phyloP scores from a whole-genome alignment of 2,329 filamentous ascomycete species.

The Penicillium sp. region DNA sequence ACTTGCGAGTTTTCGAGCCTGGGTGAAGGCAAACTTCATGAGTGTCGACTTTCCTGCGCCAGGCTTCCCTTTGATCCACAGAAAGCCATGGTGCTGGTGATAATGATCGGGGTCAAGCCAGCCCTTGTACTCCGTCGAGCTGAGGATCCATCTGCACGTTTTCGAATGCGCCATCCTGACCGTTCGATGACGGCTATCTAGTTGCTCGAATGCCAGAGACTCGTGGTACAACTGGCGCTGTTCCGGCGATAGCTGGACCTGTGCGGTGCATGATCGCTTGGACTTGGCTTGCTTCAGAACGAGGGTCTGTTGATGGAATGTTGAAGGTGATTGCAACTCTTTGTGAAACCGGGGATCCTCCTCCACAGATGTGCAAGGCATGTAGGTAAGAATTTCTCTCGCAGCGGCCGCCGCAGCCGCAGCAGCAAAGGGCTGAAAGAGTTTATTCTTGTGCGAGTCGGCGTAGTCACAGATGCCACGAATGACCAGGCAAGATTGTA shows the following conservation, averaged over 20 bases:
- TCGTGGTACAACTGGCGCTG: not conserved
- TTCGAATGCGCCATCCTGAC: constrained; percentile 43
- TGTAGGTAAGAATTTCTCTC: constrained; percentile 5
- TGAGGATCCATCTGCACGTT: constrained; percentile 21
- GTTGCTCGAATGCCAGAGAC: not conserved
- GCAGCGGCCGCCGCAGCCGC: constrained; percentile 18
- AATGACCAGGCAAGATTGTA: constrained; percentile 22
- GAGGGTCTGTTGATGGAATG: too few relatives aligned
- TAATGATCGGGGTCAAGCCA: constrained; percentile 38
- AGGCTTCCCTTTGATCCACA: constrained; percentile 48
- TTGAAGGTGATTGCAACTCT: not conserved
- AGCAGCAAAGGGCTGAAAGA: constrained; percentile 18
- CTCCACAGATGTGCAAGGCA: not conserved
- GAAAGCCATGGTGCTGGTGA: constrained; percentile 28
- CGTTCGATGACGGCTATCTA: constrained; percentile 4
- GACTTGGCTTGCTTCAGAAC: not conserved
- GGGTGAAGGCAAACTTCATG: constrained; percentile 46
- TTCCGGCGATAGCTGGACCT: not conserved
- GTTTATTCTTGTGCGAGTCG: constrained; percentile 25
- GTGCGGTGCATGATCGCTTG: not conserved
- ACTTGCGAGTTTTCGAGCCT: not conserved
- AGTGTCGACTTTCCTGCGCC: constrained; percentile 51
- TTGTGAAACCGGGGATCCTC: not conserved
- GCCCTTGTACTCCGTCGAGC: constrained; percentile 30
- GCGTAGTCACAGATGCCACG: constrained; percentile 28